A percentile compares a stretch with the other conserved stretches of the same genome.
phyloP scores from a whole-genome alignment of 371 early-diverging fungal genomes.

The Rhizopus delemar region DNA sequence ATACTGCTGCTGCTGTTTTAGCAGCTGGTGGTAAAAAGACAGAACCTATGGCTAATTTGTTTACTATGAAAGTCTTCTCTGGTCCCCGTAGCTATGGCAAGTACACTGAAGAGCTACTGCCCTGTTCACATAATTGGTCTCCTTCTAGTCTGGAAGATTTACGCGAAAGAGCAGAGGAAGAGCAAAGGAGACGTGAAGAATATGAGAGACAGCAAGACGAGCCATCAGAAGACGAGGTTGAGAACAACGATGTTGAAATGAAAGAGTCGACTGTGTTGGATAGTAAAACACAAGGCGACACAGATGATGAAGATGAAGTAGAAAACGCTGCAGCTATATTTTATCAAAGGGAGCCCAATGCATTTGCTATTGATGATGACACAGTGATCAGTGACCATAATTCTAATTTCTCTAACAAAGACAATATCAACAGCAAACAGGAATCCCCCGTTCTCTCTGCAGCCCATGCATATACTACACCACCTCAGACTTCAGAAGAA shows the following conservation, averaged over 20 bases:
- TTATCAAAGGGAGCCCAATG: background rate
- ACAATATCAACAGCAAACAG: background rate
- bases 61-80: conserved; percentile 44
- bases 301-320: conserved; percentile 16
- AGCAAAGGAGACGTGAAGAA: conserved; percentile 22
- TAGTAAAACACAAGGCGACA: background rate
- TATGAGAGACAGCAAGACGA: background rate
- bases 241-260: conserved; percentile 17
- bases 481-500: too few species aligned
- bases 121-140: conserved; percentile 8
- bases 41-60: conserved; percentile 43
- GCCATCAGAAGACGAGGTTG: conserved; percentile 4
- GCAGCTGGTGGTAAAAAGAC: conserved; percentile 41
- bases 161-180: conserved; percentile 19
- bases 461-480: background rate
- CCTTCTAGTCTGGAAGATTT: conserved; percentile 16
- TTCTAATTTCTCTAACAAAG: background rate
- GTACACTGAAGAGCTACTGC: conserved; percentile 17
- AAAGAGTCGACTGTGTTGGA: background rate
- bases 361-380: background rate
- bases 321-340: conserved; percentile 22
- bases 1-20: conserved; percentile 50
- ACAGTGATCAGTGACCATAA: background rate
- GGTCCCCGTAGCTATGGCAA: conserved; percentile 13
- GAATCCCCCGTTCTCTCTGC: background rate